Base-by-base conservation (phyloP, 1,284 basidiomycete species). In the Stygiomarasmius scandens region DNA sequence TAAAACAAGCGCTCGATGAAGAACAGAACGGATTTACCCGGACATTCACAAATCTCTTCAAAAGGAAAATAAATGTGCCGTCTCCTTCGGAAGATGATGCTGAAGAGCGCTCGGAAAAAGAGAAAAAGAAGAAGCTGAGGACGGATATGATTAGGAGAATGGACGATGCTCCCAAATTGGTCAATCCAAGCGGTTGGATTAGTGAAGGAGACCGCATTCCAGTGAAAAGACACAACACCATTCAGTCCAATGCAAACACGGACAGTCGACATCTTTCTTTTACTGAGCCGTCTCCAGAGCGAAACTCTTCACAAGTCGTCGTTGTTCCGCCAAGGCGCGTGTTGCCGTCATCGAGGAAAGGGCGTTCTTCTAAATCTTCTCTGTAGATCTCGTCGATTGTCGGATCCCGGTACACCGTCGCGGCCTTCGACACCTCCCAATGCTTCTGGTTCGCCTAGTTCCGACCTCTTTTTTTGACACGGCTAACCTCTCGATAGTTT, bases 81-180 rank as follows among this genome's bases (percentile, higher is more conserved):
- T 43, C 52, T 16, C 41, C 51, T 16, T 49, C 49, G n/a, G 29
- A 29, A 16, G 54, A 52, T n/a, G 51, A 36, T 49, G 52, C 59
- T 20, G 63, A 52, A 27, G 61, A 64, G 56, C 27, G 11, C 27
- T 44, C 52, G 10, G 58, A 59, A 38, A 58, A 60, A 32, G 66
- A 65, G 24, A 59, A 59, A 25, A 67, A 64, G 2, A 69, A 66
- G 41, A 79, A 73, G 52, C 63, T 95, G n/a, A 76, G 83, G 43
- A 79, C 89, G 32, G 87, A 92, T 60, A 96, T 96, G 94, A 95
- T 96, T 64, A 85, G 87, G 43, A 79, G 93, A 38, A 84, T 93
- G 73, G 88, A 93, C 55, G 85, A 84, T 51, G 86, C 86, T 0
- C 91, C 92, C 1, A 89, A 88, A 61, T 79, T 86, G n/a, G 81